phyloP scores from a whole-genome alignment of 495 filamentous ascomycete species.

The Penicillium fimorum region DNA sequence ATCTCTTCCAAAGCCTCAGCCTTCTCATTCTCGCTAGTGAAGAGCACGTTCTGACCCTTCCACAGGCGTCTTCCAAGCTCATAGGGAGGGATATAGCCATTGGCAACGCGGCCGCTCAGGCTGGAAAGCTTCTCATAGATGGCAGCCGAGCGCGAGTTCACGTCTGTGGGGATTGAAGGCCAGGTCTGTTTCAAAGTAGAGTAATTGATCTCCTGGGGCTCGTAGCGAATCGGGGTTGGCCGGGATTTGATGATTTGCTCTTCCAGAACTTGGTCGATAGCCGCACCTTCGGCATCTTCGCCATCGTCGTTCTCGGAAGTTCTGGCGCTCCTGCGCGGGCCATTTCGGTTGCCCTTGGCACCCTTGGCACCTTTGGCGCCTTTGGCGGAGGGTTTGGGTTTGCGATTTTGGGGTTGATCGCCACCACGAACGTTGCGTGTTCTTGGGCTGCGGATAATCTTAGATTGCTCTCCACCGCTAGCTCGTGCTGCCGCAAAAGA shows the following conservation, averaged over 20 bases:
- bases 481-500: slow-evolving; percentile 37
- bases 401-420: slow-evolving; percentile 21
- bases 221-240: slow-evolving; percentile 36
- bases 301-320: slow-evolving; percentile 23
- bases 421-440: slow-evolving; percentile 24
- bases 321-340: slow-evolving; percentile 7
- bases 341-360: slow-evolving; percentile 13
- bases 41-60: slow-evolving; percentile 42
- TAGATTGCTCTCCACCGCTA: slow-evolving; percentile 27
- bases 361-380: not conserved
- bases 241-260: slow-evolving; percentile 33
- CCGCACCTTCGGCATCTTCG: slow-evolving; percentile 22
- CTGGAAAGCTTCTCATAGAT: slow-evolving; percentile 39
- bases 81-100: slow-evolving; percentile 40
- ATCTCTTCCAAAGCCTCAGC: slow-evolving; percentile 36
- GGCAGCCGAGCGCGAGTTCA: slow-evolving; percentile 29
- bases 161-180: slow-evolving; percentile 41
- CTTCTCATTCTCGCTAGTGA: slow-evolving; percentile 41
- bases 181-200: slow-evolving; percentile 39
- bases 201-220: slow-evolving; percentile 31
- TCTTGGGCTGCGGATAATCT: slow-evolving; percentile 36
- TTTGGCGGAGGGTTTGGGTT: slow-evolving; percentile 16
- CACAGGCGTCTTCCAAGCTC: slow-evolving; percentile 43
- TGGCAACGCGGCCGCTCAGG: slow-evolving; percentile 36
- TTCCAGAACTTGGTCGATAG: slow-evolving; percentile 34